Base-by-base conservation (phyloP, 1,284 basidiomycete species). In the Cryptococcus jaspeensis region DNA sequence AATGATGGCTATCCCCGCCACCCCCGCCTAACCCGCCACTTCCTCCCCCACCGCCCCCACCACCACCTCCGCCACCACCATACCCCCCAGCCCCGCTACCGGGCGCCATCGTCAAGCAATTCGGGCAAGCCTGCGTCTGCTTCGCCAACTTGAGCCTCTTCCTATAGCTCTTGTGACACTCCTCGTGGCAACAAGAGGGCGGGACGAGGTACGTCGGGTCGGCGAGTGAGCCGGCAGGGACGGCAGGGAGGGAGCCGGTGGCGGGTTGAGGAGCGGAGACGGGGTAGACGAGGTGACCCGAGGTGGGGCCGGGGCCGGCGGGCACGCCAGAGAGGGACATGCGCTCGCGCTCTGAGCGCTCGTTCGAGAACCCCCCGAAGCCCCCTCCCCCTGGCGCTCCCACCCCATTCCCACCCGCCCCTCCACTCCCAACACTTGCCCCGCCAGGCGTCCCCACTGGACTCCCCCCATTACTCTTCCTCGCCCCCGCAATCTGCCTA, bases 391-490 rank as follows among this genome's bases (percentile, higher is more conserved):
- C 60, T 32, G 81, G 84, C 32, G 81, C 83, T 50, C 81, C 80
- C 53, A 85, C n/a, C n/a, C n/a, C n/a, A n/a, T n/a, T n/a, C n/a
- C n/a, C n/a, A n/a, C n/a, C n/a, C n/a, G n/a, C n/a, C n/a, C n/a
- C n/a, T n/a, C n/a, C n/a, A n/a, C n/a, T n/a, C n/a, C n/a, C n/a
- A n/a, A n/a, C n/a, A n/a, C 79, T 1, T 8, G 32, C 53, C 13
- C 52, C 46, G 15, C 57, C 60, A 28, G 82, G 84, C 28, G 81
- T 84, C 49, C 81, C 80, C 52, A 85, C 79, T 1, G 89, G 89
- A 59, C 85, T 87, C 6, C 84, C 85, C 1, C 86, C 86, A 18
- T 87, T 87, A 68, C 66, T 69, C 65, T 74, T 76, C 56, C 70
- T 62, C 59, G 81, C 67, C 42, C 79, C 67, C n/a, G 71, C 67